Evolutionary conservation across 305 asterid species (phyloP).

Genomic region (Solanum hybrid): DNA sequence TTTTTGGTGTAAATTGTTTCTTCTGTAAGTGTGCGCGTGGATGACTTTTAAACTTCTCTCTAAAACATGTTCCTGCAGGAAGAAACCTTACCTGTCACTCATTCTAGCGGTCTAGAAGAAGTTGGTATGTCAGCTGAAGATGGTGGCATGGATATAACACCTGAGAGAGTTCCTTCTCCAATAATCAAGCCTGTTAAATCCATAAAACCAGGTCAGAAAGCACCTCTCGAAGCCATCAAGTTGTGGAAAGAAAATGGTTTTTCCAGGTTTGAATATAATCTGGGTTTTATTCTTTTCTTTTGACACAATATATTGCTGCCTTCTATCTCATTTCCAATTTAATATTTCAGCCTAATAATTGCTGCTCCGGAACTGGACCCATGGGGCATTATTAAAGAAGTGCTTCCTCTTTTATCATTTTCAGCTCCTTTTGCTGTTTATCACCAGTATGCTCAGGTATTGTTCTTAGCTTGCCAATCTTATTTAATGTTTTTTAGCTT

Average conservation of each 20-base stretch:
- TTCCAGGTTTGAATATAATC: conserved; percentile 51
- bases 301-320: background rate
- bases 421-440: conserved; percentile 85
- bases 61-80: conserved; percentile 31
- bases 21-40: background rate
- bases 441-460: conserved; percentile 84
- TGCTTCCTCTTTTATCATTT: conserved; percentile 64
- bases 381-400: conserved; percentile 66
- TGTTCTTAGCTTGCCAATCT: background rate
- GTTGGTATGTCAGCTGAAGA: conserved; percentile 10
- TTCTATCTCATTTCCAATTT: conserved; percentile 5
- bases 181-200: conserved; percentile 26
- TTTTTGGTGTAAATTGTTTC: conserved; percentile 20
- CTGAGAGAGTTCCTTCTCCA: conserved; percentile 31
- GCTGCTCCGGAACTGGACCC: conserved; percentile 76
- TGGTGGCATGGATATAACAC: conserved; percentile 22
- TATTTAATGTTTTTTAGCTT: conserved; percentile 8
- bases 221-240: conserved; percentile 45
- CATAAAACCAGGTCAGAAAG: conserved; percentile 62
- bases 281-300: background rate
- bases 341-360: conserved; percentile 51
- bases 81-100: conserved; percentile 19
- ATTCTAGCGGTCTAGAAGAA: conserved; percentile 27
- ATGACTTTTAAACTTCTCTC: background rate
- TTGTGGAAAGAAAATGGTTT: conserved; percentile 83